These are phyloP conservation scores for Solanum phureja DNA, from an alignment of 257 asterid genomes.

Conservation along the genomic window DNA sequence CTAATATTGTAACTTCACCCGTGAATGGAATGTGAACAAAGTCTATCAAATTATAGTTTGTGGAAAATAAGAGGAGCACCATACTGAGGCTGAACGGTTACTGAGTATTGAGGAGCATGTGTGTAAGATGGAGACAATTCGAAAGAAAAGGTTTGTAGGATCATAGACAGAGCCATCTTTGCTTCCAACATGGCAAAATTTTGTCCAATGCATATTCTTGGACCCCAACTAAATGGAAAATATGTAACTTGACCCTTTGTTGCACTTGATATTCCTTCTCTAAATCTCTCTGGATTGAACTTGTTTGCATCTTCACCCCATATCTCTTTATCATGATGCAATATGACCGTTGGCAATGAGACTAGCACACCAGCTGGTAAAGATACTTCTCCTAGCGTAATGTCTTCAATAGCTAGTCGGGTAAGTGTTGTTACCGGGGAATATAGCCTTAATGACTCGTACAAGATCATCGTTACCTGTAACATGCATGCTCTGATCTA, in stretches of 20 bases:
- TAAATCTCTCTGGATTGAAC: conserved; percentile 22
- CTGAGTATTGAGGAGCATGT: conserved; percentile 10
- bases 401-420: conserved; percentile 4
- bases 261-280: conserved; percentile 7
- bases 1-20: too few relatives aligned
- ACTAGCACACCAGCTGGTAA: conserved; percentile 14
- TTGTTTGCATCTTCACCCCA: conserved; percentile 30
- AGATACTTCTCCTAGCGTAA: conserved; percentile 6
- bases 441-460: conserved; percentile 25
- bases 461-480: conserved; percentile 17
- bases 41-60: neutral
- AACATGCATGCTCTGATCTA: neutral
- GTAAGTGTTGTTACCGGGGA: conserved; percentile 5
- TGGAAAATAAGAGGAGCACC: conserved; percentile 19
- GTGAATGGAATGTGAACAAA: too few relatives aligned
- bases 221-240: conserved; percentile 28
- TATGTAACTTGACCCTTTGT: conserved; percentile 7
- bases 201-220: conserved; percentile 26
- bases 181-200: conserved; percentile 24
- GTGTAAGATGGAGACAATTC: conserved; percentile 20
- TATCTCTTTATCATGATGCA: conserved; percentile 17
- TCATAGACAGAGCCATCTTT: conserved; percentile 21
- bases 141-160: conserved; percentile 19
- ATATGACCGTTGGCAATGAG: conserved; percentile 3
- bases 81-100: conserved; percentile 19